Base-by-base conservation (phyloP, 2,329 filamentous ascomycete genomes). In the Aureobasidium uvarum region DNA sequence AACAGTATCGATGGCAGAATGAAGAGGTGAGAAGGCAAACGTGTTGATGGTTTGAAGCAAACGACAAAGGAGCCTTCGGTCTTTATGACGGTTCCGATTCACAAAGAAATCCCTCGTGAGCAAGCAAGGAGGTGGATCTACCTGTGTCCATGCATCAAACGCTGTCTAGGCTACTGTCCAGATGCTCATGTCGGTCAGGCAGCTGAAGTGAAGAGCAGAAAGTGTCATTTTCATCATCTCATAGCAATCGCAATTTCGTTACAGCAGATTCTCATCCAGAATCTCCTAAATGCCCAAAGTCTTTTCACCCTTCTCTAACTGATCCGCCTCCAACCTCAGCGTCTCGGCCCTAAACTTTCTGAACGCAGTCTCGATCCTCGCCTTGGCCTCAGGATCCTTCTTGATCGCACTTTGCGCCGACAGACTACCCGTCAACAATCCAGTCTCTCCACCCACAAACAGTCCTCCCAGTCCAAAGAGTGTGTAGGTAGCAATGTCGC, bases 361-460 rank as follows among this genome's bases (percentile, higher is more conserved):
- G 67, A 88, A 89, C 0, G 87, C 88, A 60, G 75, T 81, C 75
- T 89, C 85, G 64, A 90, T 85, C 68, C 87, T 78, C 69, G 79
- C 76, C 68, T 78, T 80, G 18, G 80, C 79, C 64, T 83, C 84
- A 0, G 84, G 80, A 69, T 89, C 84, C 31, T 74, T 74, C 0
- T 77, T 79, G 62, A 90, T 83, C 0, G 77, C 77, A 43, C 83
- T 78, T 38, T 81, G 79, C 2, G 85, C 86, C 5, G 81, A 80
- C 54, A 80, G 80, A 0, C 81, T 81, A 0, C 88, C 87, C 0
- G 81, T 81, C 66, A 89, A 68, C 54, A 89, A 76, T 0, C 87
- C 87, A 14, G 81, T 75, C 76, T 90, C 87, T 8, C 87, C 87
- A 8, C 86, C 86, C 6, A 90, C 68, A 67, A 90, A 86, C 5